These are phyloP conservation scores for Citrus maxima DNA, from an alignment of 345 rosid species.

Conservation along the genomic window DNA sequence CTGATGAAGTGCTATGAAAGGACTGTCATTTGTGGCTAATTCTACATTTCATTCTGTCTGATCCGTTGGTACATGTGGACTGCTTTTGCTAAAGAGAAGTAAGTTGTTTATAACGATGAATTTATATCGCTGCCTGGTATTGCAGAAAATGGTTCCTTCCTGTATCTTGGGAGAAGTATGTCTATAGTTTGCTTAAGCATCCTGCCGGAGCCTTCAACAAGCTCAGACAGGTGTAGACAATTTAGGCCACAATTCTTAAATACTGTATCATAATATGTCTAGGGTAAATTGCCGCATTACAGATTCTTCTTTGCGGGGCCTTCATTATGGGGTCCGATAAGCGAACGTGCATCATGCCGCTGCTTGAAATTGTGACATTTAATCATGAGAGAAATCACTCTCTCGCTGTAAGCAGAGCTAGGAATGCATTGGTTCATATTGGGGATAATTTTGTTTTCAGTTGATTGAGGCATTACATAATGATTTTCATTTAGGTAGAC, in stretches of 20 bases:
- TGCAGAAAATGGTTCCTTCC: too few species aligned
- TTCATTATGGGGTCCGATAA: slow-evolving; percentile 7
- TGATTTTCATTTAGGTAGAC: background rate
- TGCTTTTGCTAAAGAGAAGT: too few species aligned
- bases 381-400: slow-evolving; percentile 43
- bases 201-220: slow-evolving; percentile 18
- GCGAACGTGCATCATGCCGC: too few species aligned
- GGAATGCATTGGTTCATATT: slow-evolving; percentile 11
- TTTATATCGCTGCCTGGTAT: too few species aligned
- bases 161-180: too few species aligned
- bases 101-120: too few species aligned
- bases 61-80: too few species aligned
- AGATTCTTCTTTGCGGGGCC: slow-evolving; percentile 41
- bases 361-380: slow-evolving; percentile 1
- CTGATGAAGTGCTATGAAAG: too few species aligned
- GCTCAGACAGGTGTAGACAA: slow-evolving; percentile 43
- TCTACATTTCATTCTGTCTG: too few species aligned
- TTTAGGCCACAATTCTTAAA: slow-evolving; percentile 41
- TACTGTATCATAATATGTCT: background rate
- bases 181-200: too few species aligned
- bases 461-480: background rate
- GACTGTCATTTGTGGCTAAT: background rate
- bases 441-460: slow-evolving; percentile 8
- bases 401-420: slow-evolving; percentile 13
- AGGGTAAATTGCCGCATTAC: background rate